Evolutionary conservation across 1,284 basidiomycete genomes (phyloP), one percentile per base, ranked within the genome.

Genomic region (Puccinia novopanici): DNA sequence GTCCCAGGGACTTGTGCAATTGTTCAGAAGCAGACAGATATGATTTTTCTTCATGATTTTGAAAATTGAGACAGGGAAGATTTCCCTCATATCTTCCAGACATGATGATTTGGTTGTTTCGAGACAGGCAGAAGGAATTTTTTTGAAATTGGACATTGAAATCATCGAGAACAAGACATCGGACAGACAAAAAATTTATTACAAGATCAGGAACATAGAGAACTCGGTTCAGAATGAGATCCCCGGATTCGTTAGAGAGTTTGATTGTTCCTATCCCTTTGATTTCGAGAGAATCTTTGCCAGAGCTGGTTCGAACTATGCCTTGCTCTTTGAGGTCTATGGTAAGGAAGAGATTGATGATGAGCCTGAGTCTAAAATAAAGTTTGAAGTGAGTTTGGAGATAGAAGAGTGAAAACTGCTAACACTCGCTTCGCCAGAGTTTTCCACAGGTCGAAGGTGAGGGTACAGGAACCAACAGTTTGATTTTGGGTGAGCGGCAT

Each of bases 1-100:
- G 65, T 3, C 65, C 65, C n/a, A 68, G 65, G 17, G 65, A 45
- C 24, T 68, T 68, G 10, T 68, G 65, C 4, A 68, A 19, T 24
- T 13, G 13, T 24, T 68, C 34, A 9, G n/a, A n/a, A 1, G 9
- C 0, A 30, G 59, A 63, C 2, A 63, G n/a, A 55, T 22, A n/a
- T 19, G 17, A 19, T 48, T 10, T 48, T 10, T 48, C 12, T 48
- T 24, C 22, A 22, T 19, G 2, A 55, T 55, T 55, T 1, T 8
- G 5, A 19, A 55, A 55, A 9, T 55, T 9, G 22, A 55, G 52
- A 24, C 52, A 19, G 8, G 52, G 52, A 9, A 55, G 17, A 40
- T 65, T n/a, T 40, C 22, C 22, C 10, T 34, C 34, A 4, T 34
- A 19, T 15, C 24, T 37, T 22, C 9, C 12, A 17, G 9, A 40